Percentiles rank a stretch among this genome's conserved stretches.
phyloP scores from a whole-genome alignment of 805 yeast genomes.

The Pichia nanzhaoensis region DNA sequence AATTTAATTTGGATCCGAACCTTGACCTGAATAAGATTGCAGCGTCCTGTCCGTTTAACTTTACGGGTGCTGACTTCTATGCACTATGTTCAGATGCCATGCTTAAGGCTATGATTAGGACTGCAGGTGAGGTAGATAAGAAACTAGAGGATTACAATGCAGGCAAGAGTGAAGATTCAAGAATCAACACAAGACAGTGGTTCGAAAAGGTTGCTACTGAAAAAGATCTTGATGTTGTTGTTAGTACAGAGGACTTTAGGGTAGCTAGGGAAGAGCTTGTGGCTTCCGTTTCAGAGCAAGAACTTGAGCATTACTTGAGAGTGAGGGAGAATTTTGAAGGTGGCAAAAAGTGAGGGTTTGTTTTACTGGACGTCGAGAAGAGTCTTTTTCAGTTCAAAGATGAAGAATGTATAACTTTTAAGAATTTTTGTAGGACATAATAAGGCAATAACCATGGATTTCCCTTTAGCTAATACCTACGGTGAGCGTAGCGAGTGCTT shows the following conservation, averaged over 20 bases:
- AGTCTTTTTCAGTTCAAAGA: background rate
- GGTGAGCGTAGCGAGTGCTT: constrained; percentile 58
- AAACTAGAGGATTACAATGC: constrained; percentile 51
- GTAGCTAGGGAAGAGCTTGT: constrained; percentile 64
- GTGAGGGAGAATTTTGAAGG: constrained; percentile 85
- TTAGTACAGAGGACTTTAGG: constrained; percentile 65
- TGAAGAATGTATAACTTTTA: background rate
- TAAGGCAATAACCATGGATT: constrained; percentile 30
- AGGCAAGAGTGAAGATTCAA: constrained; percentile 29
- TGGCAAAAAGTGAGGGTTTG: constrained; percentile 30
- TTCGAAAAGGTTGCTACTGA: constrained; percentile 71
- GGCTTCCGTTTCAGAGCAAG: constrained; percentile 86
- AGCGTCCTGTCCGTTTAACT: constrained; percentile 73
- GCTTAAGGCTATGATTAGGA: constrained; percentile 92
- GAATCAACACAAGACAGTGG: constrained; percentile 77
- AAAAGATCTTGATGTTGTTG: constrained; percentile 63
- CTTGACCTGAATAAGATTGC: constrained; percentile 60
- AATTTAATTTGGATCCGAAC: constrained; percentile 54
- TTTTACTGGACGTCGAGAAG: constrained; percentile 4
- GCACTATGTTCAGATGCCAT: constrained; percentile 94
- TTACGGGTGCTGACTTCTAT: constrained; percentile 96
- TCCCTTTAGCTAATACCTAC: constrained; percentile 40
- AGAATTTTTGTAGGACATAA: background rate
- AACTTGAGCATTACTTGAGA: constrained; percentile 69
- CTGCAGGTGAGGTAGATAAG: constrained; percentile 67